A percentile compares a stretch with the other conserved stretches of the same genome.
Conservation (phyloP, 371 early-diverging fungal genomes). For the Conidiobolus incongruus region DNA sequence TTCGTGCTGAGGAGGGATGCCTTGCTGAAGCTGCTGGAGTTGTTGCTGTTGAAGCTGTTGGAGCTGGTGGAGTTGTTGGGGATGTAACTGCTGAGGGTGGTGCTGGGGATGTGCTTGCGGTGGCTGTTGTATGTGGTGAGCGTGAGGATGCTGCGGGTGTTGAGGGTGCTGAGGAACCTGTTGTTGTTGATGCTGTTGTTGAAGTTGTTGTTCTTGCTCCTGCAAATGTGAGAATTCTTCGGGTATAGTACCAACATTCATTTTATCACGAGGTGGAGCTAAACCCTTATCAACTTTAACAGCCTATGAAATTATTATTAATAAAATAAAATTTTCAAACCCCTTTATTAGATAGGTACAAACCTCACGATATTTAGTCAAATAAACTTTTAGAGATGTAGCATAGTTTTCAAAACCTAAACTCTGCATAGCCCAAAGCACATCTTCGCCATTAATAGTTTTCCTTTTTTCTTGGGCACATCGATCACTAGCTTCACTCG, state of each 20-base stretch:
- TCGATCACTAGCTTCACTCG: slow-evolving; percentile 94
- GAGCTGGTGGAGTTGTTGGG: slow-evolving; percentile 2
- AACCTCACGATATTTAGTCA: slow-evolving; percentile 80
- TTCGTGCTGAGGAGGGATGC: too few relatives aligned
- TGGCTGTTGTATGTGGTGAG: not conserved
- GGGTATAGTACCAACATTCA: not conserved
- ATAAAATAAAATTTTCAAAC: not conserved
- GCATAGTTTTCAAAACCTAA: slow-evolving; percentile 97
- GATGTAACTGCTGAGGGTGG: not conserved
- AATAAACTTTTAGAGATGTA: slow-evolving; percentile 82
- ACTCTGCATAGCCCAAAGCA: slow-evolving; percentile 96
- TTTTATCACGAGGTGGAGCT: not conserved
- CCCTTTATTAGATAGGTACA: slow-evolving; percentile 1
- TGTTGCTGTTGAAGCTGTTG: slow-evolving; percentile 5
- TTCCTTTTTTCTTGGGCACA: slow-evolving; percentile 93
- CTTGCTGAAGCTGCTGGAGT: not conserved
- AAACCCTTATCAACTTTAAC: not conserved
- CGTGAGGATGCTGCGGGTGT: not conserved
- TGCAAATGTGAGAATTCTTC: not conserved
- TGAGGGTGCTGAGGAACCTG: not conserved
- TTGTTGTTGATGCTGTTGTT: slow-evolving; percentile 1
- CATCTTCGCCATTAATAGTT: slow-evolving; percentile 98
- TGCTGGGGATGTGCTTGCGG: not conserved
- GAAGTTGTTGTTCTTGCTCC: not conserved
- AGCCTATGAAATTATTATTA: not conserved